Percentiles rank a stretch among this genome's conserved stretches.
Conservation (phyloP, 257 asterid species). For the Forsythia viridissima region DNA sequence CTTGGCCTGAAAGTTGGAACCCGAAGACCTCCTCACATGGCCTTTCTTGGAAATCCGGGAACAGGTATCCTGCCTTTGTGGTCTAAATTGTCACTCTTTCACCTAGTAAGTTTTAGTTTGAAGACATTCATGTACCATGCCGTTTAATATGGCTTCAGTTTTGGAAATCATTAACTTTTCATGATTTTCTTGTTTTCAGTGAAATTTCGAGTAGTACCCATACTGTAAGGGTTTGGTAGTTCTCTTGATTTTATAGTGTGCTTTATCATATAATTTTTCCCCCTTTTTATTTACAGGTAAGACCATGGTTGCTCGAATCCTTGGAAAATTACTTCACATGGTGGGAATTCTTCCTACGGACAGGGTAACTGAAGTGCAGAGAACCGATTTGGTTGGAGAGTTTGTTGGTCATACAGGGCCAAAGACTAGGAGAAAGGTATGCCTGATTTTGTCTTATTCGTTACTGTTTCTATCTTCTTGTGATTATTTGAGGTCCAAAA, state of each 20-base stretch:
- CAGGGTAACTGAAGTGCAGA: slow-evolving; percentile 87
- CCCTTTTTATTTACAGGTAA: slow-evolving; percentile 51
- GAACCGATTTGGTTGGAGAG: slow-evolving; percentile 90
- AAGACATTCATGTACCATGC: neutral
- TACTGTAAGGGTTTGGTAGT: neutral
- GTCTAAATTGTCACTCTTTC: slow-evolving; percentile 10
- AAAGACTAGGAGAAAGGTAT: slow-evolving; percentile 78
- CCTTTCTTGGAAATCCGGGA: slow-evolving; percentile 97
- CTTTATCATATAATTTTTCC: neutral
- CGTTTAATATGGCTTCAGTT: neutral
- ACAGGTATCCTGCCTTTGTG: slow-evolving; percentile 52
- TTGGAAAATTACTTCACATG: slow-evolving; percentile 79
- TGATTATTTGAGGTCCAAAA: neutral
- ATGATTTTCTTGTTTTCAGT: neutral
- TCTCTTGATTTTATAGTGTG: neutral
- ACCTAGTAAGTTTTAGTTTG: no score
- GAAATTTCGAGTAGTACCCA: neutral
- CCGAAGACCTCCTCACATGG: slow-evolving; percentile 96
- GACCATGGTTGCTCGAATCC: slow-evolving; percentile 84
- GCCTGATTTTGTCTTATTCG: neutral
- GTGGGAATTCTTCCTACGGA: slow-evolving; percentile 86
- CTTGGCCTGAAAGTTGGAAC: slow-evolving; percentile 81
- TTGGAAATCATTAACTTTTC: neutral
- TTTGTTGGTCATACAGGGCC: slow-evolving; percentile 88
- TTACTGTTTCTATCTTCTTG: neutral